Base-by-base conservation (phyloP, 179 eudicot genomes). In the Vitellaria paradoxa region DNA sequence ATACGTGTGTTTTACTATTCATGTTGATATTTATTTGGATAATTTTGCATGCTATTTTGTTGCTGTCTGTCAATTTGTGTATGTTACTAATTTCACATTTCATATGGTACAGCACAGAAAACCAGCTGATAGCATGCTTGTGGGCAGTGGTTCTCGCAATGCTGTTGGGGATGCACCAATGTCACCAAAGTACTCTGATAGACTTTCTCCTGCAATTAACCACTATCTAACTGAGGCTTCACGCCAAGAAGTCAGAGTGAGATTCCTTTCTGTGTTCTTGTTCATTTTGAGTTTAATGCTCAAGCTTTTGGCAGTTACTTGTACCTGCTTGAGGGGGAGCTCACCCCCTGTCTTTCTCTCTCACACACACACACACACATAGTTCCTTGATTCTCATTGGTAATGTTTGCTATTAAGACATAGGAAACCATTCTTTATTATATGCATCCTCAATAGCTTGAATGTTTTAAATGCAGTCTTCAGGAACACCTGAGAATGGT, bases 121-220 rank as follows among this genome's bases (percentile, higher is more conserved):
- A 89, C 97, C 96, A 73, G 92, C 89, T 66, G 99, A 94, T 83
- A 84, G 86, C 86, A 88, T 92, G 96, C 89, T 89, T 65, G 77
- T 94, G 77, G 97, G 99, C 23, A 86, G 89, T 67, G 89, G 96
- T 81, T 94, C 99, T 76, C 96, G 94, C 65, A 89, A 87, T 77
- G 89, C 91, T 21, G 85, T 80, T 75, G 96, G 92, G 67, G 99
- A 92, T 64, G 89, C 83, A 85, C 96, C 93, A 53, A 76, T 81
- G 7, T 91, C 98, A 49, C 93, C 98, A 12, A 94, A 94, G 85
- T 96, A 96, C 86, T 92, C 99, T 20, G 99, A 96, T 45, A 89
- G 97, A 80, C 92, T 96, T 77, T 96, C 99, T 68, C 99, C 99
- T 77, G 96, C 98, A 75, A 91, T 96, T 82, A 96, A 96, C 84